Base-by-base conservation (phyloP, 2,329 filamentous ascomycete species). In the Pyrenochaeta sp. region DNA sequence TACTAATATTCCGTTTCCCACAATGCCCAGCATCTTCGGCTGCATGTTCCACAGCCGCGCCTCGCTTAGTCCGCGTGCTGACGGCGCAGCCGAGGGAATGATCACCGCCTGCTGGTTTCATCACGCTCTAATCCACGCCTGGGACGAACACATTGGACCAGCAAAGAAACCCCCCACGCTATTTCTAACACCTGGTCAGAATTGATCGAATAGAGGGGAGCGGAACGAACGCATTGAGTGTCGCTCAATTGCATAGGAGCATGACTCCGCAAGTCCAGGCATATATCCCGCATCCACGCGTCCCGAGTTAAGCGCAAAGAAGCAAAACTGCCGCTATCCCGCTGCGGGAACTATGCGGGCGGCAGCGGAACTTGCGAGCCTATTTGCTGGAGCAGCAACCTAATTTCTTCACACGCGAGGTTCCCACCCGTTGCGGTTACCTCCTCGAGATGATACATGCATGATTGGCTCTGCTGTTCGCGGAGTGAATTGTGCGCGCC, bases 311-410 rank as follows among this genome's bases (percentile, higher is more conserved):
- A 36, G 46, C 56, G 39, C 32, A 12, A 54, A 50, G 42, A 50
- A 57, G 58, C 28, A 49, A 51, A 56, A 56, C 10, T 40, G 42
- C 53, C 52, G 40, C 48, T 50, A 45, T 48, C 51, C 36, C 46
- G 44, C 12, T 50, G 50, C 51, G 62, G 53, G 37, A 32, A 46
- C 39, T 42, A 40, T 58, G 46, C 52, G 59, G 53, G 57, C 50
- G 57, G 62, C 45, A 22, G 47, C 49, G 61, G 56, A 40, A 45
- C 24, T 25, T 39, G 40, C 36, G 49, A 59, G 54, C 53, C 50
- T 63, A 61, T 61, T 50, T 59, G 46, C 49, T 62, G 50, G 56
- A 27, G 36, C 24, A 37, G 19, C 32, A 25, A 28, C 40, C 25
- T 25, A 45, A 57, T 42, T 15, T 22, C 50, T 34, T 27, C 15